Base-by-base conservation (phyloP, 306 rosid genomes). In the Ziziphus jujuba region DNA sequence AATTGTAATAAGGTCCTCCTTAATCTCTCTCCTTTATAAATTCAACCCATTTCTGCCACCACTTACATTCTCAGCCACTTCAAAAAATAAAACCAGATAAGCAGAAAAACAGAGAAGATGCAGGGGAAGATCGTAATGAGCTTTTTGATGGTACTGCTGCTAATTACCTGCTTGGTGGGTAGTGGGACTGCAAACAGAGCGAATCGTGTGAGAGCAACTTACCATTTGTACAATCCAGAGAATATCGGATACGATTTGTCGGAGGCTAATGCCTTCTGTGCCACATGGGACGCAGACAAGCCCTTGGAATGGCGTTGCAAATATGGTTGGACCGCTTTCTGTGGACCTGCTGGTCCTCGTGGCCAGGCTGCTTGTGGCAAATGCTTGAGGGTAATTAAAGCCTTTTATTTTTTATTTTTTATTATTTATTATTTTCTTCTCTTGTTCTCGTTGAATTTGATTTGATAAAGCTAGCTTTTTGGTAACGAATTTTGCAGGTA, bases 261-360 rank as follows among this genome's bases (percentile, higher is more conserved):
- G 21, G 84, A 84, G 0, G 96, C 76, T 0, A 79, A 85, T 38
- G 91, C 84, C 5, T 90, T 44, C 54, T 89, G 96, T 48, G 36
- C 96, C 3, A 84, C 96, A 2, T 89, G 90, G 90, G 90, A 89
- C 38, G 92, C 90, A 10, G 12, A 78, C 56, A 33, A 80, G 71
- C 76, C 96, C 0, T 71, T 80, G 9, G 81, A 75, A 21, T 84
- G 90, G 88, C 88, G 96, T 8, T 82, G 80, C 74, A 87, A 78
- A 61, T 86, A 86, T 31, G 87, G 87, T 6, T 89, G 96, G 96
- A 89, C 92, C 0, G 78, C 96, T 24, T 89, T 84, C 24, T 86
- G 96, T 52, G 85, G 85, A 2, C 88, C 87, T 11, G 64, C 0
- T 24, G 96, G 92, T 0, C 90, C 82, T 52, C 82, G 38, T 1